Evolutionary conservation across 2,329 filamentous ascomycete species (phyloP).

Genomic region (Neofusicoccum sp.): DNA sequence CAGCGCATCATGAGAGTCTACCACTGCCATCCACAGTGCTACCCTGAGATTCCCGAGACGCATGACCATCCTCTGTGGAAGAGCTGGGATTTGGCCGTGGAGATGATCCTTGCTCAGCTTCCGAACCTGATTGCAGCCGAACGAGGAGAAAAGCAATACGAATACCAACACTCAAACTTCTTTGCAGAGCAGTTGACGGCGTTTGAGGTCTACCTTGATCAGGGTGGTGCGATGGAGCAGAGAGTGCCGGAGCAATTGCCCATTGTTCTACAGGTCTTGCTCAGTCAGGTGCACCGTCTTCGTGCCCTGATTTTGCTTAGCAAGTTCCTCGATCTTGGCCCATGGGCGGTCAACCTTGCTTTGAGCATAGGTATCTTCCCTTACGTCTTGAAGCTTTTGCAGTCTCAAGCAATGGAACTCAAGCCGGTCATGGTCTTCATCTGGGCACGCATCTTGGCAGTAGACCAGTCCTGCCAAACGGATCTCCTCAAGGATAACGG

Average conservation of each 20-base stretch:
- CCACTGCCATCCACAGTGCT: slow-evolving; percentile 91
- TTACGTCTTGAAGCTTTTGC: slow-evolving; percentile 94
- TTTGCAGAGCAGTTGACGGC: slow-evolving; percentile 97
- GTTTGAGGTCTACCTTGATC: slow-evolving; percentile 91
- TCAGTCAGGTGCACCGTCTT: slow-evolving; percentile 93
- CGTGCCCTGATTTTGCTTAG: slow-evolving; percentile 88
- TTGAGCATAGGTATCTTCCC: slow-evolving; percentile 98
- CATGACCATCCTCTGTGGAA: slow-evolving; percentile 95
- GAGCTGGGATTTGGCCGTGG: slow-evolving; percentile 96
- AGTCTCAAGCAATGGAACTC: slow-evolving; percentile 90
- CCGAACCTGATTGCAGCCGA: slow-evolving; percentile 78
- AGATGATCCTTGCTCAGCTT: slow-evolving; percentile 89
- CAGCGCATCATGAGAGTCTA: slow-evolving; percentile 97
- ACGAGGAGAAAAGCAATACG: slow-evolving; percentile 75
- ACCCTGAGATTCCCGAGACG: slow-evolving; percentile 88
- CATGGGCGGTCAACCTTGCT: slow-evolving; percentile 98
- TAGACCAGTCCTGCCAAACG: slow-evolving; percentile 89
- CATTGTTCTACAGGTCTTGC: slow-evolving; percentile 90
- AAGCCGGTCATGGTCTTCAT: slow-evolving; percentile 99
- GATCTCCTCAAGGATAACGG: slow-evolving; percentile 96
- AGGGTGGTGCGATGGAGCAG: slow-evolving; percentile 80
- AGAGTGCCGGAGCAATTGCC: slow-evolving; percentile 93
- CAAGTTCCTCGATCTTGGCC: slow-evolving; percentile 90
- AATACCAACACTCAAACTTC: slow-evolving; percentile 93
- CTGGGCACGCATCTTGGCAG: slow-evolving; percentile 93